Conservation (phyloP, 1,284 basidiomycete genomes). For the Apiotrichum akiyoshidainum region DNA sequence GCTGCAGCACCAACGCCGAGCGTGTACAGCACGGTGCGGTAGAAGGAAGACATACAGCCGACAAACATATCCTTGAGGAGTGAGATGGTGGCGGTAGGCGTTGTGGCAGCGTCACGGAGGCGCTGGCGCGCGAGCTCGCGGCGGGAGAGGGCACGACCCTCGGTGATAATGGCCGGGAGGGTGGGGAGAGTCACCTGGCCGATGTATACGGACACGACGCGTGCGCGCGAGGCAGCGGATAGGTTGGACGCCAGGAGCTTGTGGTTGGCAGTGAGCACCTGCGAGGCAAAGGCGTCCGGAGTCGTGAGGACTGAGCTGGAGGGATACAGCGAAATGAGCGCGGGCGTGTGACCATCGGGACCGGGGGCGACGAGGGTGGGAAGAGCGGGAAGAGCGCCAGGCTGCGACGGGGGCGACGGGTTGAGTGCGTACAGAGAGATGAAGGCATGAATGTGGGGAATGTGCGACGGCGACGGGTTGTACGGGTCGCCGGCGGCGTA, state of each 20-base stretch:
- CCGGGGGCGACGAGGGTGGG: slow-evolving; percentile 40
- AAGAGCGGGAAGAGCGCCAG: slow-evolving; percentile 43
- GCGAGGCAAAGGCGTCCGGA: slow-evolving; percentile 44
- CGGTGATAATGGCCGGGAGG: slow-evolving; percentile 36
- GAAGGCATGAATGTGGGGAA: slow-evolving; percentile 46
- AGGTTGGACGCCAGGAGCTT: slow-evolving; percentile 42
- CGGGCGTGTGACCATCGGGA: slow-evolving; percentile 25
- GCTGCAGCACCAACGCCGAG: slow-evolving; percentile 33
- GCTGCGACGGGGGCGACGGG: slow-evolving; percentile 39
- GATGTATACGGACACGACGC: slow-evolving; percentile 39
- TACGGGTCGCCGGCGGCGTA: slow-evolving; percentile 35
- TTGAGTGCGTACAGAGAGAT: slow-evolving; percentile 47
- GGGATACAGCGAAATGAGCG: slow-evolving; percentile 45
- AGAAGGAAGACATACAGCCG: slow-evolving; percentile 1
- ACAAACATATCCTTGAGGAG: slow-evolving; percentile 32
- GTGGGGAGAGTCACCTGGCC: slow-evolving; percentile 40
- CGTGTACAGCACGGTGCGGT: slow-evolving; percentile 16
- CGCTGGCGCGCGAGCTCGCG: slow-evolving; percentile 33
- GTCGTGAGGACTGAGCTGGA: slow-evolving; percentile 38
- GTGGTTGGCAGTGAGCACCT: slow-evolving; percentile 43
- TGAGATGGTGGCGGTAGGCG: slow-evolving; percentile 26
- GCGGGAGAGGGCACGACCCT: slow-evolving; percentile 26
- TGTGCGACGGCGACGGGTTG: slow-evolving; percentile 35
- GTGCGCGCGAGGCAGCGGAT: slow-evolving; percentile 27
- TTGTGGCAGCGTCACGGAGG: slow-evolving; percentile 20